Evolutionary conservation across 768 basidiomycete genomes (phyloP), one percentile per base, ranked within the genome.

Genomic region (Termitomyces bulborhizus): DNA sequence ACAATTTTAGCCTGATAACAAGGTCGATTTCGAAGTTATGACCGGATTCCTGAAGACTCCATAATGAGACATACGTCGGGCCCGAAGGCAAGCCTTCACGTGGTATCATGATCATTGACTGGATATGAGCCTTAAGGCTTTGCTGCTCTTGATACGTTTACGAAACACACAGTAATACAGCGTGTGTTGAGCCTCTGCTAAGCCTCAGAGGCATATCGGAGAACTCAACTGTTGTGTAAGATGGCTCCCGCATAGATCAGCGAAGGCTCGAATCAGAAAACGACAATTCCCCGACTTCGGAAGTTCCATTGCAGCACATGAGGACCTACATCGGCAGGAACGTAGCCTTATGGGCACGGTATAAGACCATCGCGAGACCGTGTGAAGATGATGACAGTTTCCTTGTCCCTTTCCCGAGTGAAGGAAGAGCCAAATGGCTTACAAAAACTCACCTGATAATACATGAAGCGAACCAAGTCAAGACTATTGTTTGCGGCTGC

Each of bases 91-190:
- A 40, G 7, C 16, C 31, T 53, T 49, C 59, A 55, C 59, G 51
- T 60, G 59, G 49, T 18, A 12, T 29, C 34, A 46, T 44, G 55
- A 45, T 54, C 47, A 55, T 44, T 34, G 44, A 32, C 16, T 44
- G 7, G 8, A 26, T n/a, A 21, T 34, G 44, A 15, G 26, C 26
- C 37, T 2, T 1, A 16, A 39, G 37, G 27, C 26, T 45, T 9
- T 11, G 8, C 4, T 29, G 7, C 16, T 45, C 16, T 29, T 16
- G n/a, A 32, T 15, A 21, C 39, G 40, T 32, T 16, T 16, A 31
- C 21, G 46, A 41, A 40, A 41, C 47, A 4, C 44, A 45, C 29
- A 45, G 32, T 18, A 2, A 4, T 15, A 40, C 39, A 24, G 11
- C 12, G 32, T 21, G 21, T 18, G 6, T 12, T 12, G 39, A 49